These are phyloP conservation scores for Kwoniella sp. DNA, from an alignment of 768 basidiomycete genomes.

Conservation along the genomic window DNA sequence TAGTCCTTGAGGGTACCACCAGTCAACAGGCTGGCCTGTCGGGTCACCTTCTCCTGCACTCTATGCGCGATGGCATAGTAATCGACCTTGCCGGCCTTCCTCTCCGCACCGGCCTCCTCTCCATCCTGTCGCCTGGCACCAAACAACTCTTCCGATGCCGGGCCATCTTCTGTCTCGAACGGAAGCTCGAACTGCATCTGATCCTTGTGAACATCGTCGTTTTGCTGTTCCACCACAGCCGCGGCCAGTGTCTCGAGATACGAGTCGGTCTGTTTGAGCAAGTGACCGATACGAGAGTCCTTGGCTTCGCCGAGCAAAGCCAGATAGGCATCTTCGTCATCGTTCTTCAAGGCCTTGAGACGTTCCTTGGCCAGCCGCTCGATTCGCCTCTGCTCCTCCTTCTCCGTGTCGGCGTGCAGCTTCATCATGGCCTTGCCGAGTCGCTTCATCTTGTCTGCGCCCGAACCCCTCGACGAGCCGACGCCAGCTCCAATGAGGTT, in stretches of 20 bases:
- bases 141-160: constrained; percentile 81
- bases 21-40: constrained; percentile 58
- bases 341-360: constrained; percentile 92
- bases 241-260: constrained; percentile 94
- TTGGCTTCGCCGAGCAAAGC: constrained; percentile 98
- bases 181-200: constrained; percentile 38
- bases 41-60: constrained; percentile 75
- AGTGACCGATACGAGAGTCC: constrained; percentile 95
- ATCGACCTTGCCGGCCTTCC: constrained; percentile 73
- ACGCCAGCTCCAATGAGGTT: constrained; percentile 65
- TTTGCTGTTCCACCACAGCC: constrained; percentile 89
- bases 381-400: constrained; percentile 95
- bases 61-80: constrained; percentile 95
- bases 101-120: constrained; percentile 57
- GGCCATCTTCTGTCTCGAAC: constrained; percentile 64
- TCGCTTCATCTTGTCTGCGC: constrained; percentile 59
- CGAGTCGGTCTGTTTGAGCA: constrained; percentile 85
- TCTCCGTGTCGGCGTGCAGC: constrained; percentile 87
- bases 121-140: constrained; percentile 66
- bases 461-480: constrained; percentile 54
- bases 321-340: constrained; percentile 99
- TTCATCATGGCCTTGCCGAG: constrained; percentile 73
- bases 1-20: constrained; percentile 93
- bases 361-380: constrained; percentile 95
- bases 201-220: constrained; percentile 56